Base-by-base conservation (phyloP, 495 filamentous ascomycete species). In the Aspergillus asperescens region DNA sequence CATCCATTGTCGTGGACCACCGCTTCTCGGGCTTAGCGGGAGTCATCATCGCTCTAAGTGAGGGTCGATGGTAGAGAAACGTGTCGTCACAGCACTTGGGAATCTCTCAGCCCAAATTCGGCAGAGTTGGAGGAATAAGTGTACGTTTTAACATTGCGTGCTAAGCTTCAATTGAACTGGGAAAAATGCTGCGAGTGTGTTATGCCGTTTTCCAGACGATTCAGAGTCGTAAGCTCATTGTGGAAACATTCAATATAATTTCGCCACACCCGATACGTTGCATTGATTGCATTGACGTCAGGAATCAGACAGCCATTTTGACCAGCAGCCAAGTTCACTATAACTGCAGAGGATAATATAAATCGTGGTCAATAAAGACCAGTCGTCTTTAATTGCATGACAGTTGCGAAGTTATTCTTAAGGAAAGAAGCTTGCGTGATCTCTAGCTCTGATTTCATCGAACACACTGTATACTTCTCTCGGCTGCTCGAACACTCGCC, bases 401-500 rank as follows among this genome's bases (percentile, higher is more conserved):
- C 19, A 4, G 27, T 22, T 28, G 7, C 16, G 3, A 38, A 19
- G 16, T 48, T 9, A 16, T 18, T 28, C 19, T 29, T 22, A 49
- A 29, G 32, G 23, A 28, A 7, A 25, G 19, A 35, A 49, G 22
- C 19, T 27, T 38, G 46, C 23, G 32, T 39, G 27, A 5, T 39
- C 46, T 20, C 46, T 61, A 56, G 55, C 52, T 18, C 68, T 66
- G 50, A 84, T 55, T 20, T 61, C 60, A 54, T 73, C 72, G 2
- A 86, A 65, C 45, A 68, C 68, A 42, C 60, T 62, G 53, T 77
- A 67, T 22, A 88, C 53, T 68, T 95, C 89, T 28, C 73, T 63
- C 5, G 92, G 81, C 23, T 87, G 74, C 44, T 86, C 81, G 72
- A 95, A 96, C 1, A 91, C 81, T 60, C 80, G 79, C 90, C 90